Evolutionary conservation across 139 green algal species (phyloP), one percentile per base, ranked within the genome.

Genomic region (Coelastrella sp.): DNA sequence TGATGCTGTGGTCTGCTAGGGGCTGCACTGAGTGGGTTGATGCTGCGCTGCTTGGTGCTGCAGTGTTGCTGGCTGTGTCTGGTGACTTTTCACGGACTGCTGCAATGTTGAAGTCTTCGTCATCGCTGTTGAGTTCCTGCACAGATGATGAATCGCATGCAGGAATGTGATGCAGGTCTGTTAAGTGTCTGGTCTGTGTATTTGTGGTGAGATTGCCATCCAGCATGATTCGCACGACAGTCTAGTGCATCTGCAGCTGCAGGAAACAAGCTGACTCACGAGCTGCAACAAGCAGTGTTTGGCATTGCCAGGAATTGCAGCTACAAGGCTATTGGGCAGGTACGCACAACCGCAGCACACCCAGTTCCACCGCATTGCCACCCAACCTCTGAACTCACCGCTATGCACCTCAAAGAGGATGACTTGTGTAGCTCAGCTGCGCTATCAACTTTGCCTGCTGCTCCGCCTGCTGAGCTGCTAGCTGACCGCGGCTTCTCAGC

Each of bases 81-180:
- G 23, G 75, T 58, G 79, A 73, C 17, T 64, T 85, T 17, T 71
- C 57, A 4, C 57, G 79, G 13, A 85, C 57, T 71, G 79, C 79
- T 57, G 79, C 79, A 7, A 85, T 85, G 79, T 85, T 64, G 56
- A 64, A 56, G 22, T 71, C 57, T 16, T 77, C 82, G 61, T 88
- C 64, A 7, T 76, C 82, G 22, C 82, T 88, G 82, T 88, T 61
- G 23, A 88, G 82, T 22, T 88, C 82, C 82, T 88, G 82, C 64
- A 86, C 32, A 47, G 32, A 47, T 47, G 32, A 47, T 47, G 32
- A 47, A 54, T 32, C 13, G 7, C 19, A 17, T 85, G 78, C 78
- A 85, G 13, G n/a, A 56, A 3, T 23, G 74, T 81, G 74, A 71
- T 71, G 61, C 61, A 71, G 11, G 61, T 71, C 32, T 47, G 32